Percentiles rank a stretch among this genome's conserved stretches.
Conservation (phyloP, 306 rosid genomes). For the Gynostemma pentaphyllum region DNA sequence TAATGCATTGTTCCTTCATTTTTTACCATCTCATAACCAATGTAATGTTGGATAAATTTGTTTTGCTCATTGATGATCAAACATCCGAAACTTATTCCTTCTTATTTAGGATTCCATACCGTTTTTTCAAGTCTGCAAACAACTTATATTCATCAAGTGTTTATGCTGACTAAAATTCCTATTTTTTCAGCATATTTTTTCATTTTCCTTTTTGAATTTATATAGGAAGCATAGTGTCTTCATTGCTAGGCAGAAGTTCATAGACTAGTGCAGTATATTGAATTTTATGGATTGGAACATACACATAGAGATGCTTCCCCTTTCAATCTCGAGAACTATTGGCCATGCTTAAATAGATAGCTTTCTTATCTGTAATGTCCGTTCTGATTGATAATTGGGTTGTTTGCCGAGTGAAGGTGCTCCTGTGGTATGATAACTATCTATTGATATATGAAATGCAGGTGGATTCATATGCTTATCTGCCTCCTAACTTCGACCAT, state of each 20-base stretch:
- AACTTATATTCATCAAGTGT: background rate
- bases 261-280: background rate
- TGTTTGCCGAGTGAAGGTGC: background rate
- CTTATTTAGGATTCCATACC: background rate
- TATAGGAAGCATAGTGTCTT: background rate
- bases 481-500: constrained; percentile 71
- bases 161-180: background rate
- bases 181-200: background rate
- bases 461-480: constrained; percentile 82
- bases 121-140: background rate
- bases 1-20: too few relatives aligned
- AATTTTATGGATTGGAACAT: background rate
- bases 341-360: background rate
- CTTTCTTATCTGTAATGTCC: background rate
- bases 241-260: background rate
- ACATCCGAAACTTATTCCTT: too few relatives aligned
- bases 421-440: background rate
- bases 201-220: background rate
- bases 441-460: constrained; percentile 25
- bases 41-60: too few relatives aligned
- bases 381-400: background rate
- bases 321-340: background rate
- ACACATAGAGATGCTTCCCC: background rate
- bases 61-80: too few relatives aligned
- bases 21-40: too few relatives aligned